Evolutionary conservation across 2,329 filamentous ascomycete species (phyloP).

Genomic region (Exophiala calicioides): DNA sequence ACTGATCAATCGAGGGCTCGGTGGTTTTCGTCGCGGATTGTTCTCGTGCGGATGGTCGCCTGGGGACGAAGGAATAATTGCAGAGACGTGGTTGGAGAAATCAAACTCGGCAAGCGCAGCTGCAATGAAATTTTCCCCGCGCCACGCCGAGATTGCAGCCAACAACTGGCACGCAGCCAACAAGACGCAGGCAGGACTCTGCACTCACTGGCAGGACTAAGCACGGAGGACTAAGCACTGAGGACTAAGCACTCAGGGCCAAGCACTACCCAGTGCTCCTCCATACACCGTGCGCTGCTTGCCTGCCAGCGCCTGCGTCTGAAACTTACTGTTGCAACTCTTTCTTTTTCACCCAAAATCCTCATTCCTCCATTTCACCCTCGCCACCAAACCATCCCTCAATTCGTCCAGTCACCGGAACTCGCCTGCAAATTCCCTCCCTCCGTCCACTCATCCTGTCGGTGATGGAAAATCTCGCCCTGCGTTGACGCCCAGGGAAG

Average conservation of each 20-base stretch:
- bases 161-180: too few relatives aligned
- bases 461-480: conserved; percentile 6
- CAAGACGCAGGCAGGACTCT: too few relatives aligned
- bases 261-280: too few relatives aligned
- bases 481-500: background rate
- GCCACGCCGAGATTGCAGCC: conserved; percentile 3
- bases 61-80: conserved; percentile 8
- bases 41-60: background rate
- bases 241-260: too few relatives aligned
- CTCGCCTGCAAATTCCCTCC: too few relatives aligned
- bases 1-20: background rate
- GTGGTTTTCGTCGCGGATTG: background rate
- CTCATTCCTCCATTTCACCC: background rate
- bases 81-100: conserved; percentile 23
- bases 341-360: too few relatives aligned
- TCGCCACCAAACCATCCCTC: background rate
- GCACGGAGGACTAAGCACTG: too few relatives aligned
- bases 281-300: background rate
- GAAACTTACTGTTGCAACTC: too few relatives aligned
- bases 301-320: background rate
- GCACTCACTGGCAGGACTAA: too few relatives aligned
- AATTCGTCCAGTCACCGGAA: too few relatives aligned
- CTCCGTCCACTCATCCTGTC: too few relatives aligned
- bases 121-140: conserved; percentile 15
- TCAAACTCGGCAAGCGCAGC: conserved; percentile 15